phyloP scores from a whole-genome alignment of 1,284 basidiomycete species.

The Apiotrichum sp. region DNA sequence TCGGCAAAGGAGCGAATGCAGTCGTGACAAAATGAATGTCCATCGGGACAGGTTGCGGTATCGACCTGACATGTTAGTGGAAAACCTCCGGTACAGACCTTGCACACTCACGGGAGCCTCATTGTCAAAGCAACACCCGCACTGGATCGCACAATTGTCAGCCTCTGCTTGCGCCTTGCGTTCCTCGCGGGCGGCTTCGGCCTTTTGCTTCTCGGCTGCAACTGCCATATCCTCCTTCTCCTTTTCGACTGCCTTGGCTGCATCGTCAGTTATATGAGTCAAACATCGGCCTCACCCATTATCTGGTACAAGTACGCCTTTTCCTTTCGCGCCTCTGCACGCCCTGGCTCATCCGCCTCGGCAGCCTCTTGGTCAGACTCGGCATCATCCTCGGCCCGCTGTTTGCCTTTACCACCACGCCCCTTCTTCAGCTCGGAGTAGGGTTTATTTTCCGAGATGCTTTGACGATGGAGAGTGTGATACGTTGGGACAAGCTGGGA shows the following conservation, averaged over 20 bases:
- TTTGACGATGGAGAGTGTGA: slow-evolving; percentile 17
- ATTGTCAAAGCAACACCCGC: slow-evolving; percentile 70
- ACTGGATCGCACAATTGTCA: slow-evolving; percentile 58
- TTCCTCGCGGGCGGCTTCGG: slow-evolving; percentile 17
- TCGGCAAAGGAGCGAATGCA: slow-evolving; percentile 53
- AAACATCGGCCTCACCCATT: slow-evolving; percentile 3
- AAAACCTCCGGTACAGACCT: background rate
- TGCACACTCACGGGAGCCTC: slow-evolving; percentile 60
- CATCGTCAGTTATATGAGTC: background rate
- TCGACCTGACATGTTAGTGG: slow-evolving; percentile 53
- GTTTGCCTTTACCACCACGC: slow-evolving; percentile 49
- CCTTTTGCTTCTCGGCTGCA: slow-evolving; percentile 25
- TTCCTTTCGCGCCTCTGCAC: slow-evolving; percentile 1
- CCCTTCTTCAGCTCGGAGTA: slow-evolving; percentile 26
- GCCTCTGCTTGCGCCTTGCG: slow-evolving; percentile 48
- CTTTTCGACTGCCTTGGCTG: slow-evolving; percentile 3
- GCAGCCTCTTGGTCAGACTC: background rate
- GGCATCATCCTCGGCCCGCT: background rate
- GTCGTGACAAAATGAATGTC: slow-evolving; percentile 63
- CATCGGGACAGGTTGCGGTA: slow-evolving; percentile 77
- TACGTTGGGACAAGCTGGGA: slow-evolving; percentile 30
- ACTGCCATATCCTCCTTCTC: slow-evolving; percentile 21
- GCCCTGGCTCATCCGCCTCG: background rate
- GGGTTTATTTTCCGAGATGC: slow-evolving; percentile 16
- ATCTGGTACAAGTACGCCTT: slow-evolving; percentile 2